phyloP scores from a whole-genome alignment of 495 filamentous ascomycete genomes.

The Daldinia decipiens region DNA sequence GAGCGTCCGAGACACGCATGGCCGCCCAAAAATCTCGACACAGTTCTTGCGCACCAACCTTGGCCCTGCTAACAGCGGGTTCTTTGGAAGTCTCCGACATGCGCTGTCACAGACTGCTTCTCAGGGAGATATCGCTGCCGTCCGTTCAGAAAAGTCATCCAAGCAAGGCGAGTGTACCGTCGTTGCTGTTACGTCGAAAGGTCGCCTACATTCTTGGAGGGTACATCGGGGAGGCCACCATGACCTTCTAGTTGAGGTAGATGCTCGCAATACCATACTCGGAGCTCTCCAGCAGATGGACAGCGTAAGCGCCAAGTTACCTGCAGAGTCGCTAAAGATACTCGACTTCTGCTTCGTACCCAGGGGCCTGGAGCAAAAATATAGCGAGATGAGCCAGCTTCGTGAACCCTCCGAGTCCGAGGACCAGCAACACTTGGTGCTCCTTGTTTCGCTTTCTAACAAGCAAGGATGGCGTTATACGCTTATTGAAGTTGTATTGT shows the following conservation, averaged over 20 bases:
- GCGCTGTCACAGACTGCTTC: slow-evolving; percentile 71
- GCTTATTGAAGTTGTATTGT: slow-evolving; percentile 58
- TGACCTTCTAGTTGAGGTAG: slow-evolving; percentile 62
- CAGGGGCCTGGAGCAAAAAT: slow-evolving; percentile 53
- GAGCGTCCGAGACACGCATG: slow-evolving; percentile 83
- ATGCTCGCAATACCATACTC: slow-evolving; percentile 51
- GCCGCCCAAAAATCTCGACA: slow-evolving; percentile 78
- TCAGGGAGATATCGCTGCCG: slow-evolving; percentile 79
- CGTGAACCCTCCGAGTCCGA: slow-evolving; percentile 52
- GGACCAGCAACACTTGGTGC: slow-evolving; percentile 58
- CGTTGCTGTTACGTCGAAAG: slow-evolving; percentile 77
- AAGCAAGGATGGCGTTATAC: slow-evolving; percentile 52
- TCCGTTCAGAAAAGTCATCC: slow-evolving; percentile 71
- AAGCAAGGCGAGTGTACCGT: slow-evolving; percentile 87
- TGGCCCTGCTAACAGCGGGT: slow-evolving; percentile 61
- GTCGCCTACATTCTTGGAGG: slow-evolving; percentile 84
- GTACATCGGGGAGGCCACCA: slow-evolving; percentile 81
- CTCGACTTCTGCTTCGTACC: slow-evolving; percentile 61
- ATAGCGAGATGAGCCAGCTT: slow-evolving; percentile 55
- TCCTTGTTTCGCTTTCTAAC: slow-evolving; percentile 52
- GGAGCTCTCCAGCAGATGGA: slow-evolving; percentile 50
- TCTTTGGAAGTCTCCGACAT: slow-evolving; percentile 81
- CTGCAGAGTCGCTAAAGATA: slow-evolving; percentile 57
- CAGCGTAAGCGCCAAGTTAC: slow-evolving; percentile 29
- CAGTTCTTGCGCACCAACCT: slow-evolving; percentile 74